Base-by-base conservation (phyloP, 164 flowering plant species). In the Stephania cephalantha region DNA sequence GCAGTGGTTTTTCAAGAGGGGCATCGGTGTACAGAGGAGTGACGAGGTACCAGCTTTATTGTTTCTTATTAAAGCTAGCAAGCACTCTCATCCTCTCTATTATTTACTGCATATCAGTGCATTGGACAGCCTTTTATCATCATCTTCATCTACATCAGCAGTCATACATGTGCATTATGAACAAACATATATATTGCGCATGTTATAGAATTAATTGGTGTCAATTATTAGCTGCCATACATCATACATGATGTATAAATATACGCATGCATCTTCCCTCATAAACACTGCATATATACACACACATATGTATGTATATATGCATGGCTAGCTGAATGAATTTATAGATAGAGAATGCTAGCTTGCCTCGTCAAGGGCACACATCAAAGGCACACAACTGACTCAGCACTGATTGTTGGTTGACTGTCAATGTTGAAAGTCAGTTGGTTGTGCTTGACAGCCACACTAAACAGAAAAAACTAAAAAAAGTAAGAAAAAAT, bases 1-100 rank as follows among this genome's bases (percentile, higher is more conserved):
- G 98, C 75, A 94, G 97, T 80, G 98, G 98, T 30, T 94, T 94
- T 76, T 92, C 98, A 1, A 87, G 97, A 72, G 98, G 98, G 46
- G 97, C 97, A 63, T 95, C 98, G 46, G 88, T 89, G 91, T 95
- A 93, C 74, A 89, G 98, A 53, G 98, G 98, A 18, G 98, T 94
- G 48, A 92, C 97, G 69, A 88, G 97, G 97, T 87, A 29, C 11
- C 25, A 7, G 66, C 15, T 65, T 65, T 46, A 3, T 6, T 3
- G 53, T 8, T 35, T 4, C 42, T 12, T 55, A 55, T 55, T 55
- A 55, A 55, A 55, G 63, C 4, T 35, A 35, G 42, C 42, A 2
- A 35, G 42, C 42, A 35, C 42, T 35, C 42, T 35, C 0, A 0
- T 25, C 42, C 42, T 11, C 63, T 55, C 63, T 18, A 55, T 55